phyloP scores from a whole-genome alignment of 495 filamentous ascomycete species.

The Penicillium canariense region DNA sequence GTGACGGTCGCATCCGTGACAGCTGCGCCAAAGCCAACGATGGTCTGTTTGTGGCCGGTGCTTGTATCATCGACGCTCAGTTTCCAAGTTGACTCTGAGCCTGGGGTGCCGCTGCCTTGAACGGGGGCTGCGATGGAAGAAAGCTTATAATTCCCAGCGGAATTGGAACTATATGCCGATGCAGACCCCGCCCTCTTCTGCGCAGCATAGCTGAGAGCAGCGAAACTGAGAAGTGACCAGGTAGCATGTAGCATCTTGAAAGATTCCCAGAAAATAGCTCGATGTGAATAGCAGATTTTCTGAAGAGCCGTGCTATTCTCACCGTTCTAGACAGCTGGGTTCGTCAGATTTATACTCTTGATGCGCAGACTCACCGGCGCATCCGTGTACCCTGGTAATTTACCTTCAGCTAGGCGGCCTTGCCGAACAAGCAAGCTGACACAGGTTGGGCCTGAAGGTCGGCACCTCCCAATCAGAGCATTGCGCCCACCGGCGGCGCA shows the following conservation, averaged over 20 bases:
- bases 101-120: slow-evolving; percentile 38
- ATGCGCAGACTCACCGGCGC: too few relatives aligned
- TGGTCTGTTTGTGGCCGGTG: slow-evolving; percentile 47
- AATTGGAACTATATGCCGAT: slow-evolving; percentile 44
- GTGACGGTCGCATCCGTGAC: slow-evolving; percentile 56
- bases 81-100: slow-evolving; percentile 44
- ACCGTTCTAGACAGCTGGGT: not conserved
- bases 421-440: too few relatives aligned
- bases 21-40: slow-evolving; percentile 54
- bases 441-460: too few relatives aligned
- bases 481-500: too few relatives aligned
- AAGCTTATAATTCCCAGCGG: slow-evolving; percentile 45
- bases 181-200: slow-evolving; percentile 24
- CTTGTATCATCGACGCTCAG: slow-evolving; percentile 49
- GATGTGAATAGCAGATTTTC: not conserved
- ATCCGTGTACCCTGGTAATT: too few relatives aligned
- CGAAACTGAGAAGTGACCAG: slow-evolving; percentile 11
- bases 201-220: slow-evolving; percentile 13
- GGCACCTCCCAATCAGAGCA: too few relatives aligned
- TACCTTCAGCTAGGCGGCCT: too few relatives aligned
- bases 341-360: too few relatives aligned
- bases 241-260: not conserved
- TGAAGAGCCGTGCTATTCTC: not conserved
- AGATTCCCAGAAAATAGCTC: too few relatives aligned
- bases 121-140: slow-evolving; percentile 41